These are phyloP conservation scores for Saxispiralis lemnorum DNA, from an alignment of 495 filamentous ascomycete genomes.

Conservation along the genomic window DNA sequence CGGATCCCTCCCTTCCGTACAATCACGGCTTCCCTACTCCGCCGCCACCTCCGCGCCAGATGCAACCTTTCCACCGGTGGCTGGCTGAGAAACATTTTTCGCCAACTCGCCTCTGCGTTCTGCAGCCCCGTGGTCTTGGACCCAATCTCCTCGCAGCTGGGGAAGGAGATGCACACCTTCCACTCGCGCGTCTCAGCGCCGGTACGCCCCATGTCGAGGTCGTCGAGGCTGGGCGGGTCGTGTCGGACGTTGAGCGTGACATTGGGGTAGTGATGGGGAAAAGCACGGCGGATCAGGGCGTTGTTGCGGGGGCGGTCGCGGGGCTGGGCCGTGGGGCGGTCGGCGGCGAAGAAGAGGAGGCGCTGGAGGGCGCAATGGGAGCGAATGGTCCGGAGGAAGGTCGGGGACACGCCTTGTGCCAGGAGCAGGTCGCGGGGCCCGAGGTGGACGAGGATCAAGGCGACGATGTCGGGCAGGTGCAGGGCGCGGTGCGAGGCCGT, in stretches of 20 bases:
- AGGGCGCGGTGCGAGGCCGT: conserved; percentile 4
- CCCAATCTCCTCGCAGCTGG: background rate
- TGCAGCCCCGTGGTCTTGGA: background rate
- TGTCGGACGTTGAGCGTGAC: conserved; percentile 8
- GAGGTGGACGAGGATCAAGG: conserved; percentile 14
- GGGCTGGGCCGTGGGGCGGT: background rate
- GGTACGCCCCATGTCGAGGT: background rate
- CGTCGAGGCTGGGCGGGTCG: background rate
- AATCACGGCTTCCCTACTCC: conserved; percentile 6
- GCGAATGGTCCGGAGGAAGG: conserved; percentile 20
- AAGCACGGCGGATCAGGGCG: conserved; percentile 12
- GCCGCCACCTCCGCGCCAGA: conserved; percentile 12
- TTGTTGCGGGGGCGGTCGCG: conserved; percentile 12
- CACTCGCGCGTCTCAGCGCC: conserved; percentile 7
- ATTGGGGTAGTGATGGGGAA: conserved; percentile 14
- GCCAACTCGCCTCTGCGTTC: conserved; percentile 15
- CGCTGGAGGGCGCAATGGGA: conserved; percentile 10
- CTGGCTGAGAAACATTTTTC: conserved; percentile 15
- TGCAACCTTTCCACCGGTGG: conserved; percentile 15
- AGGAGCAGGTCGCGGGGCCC: conserved; percentile 14
- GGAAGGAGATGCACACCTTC: conserved; percentile 14
- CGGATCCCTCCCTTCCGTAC: conserved; percentile 10
- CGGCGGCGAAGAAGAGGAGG: conserved; percentile 15
- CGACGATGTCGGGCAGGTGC: conserved; percentile 16
- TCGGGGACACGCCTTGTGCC: conserved; percentile 19